Percentiles rank a stretch among this genome's conserved stretches.
These are phyloP conservation scores for Gracilariopsis chorda DNA, from an alignment of 23 red algal genomes.

Conservation along the genomic window DNA sequence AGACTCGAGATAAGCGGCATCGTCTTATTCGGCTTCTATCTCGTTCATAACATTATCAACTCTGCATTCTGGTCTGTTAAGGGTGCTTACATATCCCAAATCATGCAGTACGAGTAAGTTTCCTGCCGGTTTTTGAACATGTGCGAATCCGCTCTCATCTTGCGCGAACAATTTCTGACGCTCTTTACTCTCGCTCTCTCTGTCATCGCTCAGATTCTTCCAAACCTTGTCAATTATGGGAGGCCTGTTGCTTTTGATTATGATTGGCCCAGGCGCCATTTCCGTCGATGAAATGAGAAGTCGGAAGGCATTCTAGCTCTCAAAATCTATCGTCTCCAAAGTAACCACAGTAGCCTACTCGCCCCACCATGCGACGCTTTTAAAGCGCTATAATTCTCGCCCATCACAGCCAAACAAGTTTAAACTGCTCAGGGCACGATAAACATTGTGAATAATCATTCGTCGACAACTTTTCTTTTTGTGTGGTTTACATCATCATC, in stretches of 20 bases:
- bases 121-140: no score
- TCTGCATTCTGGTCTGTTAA: constrained; percentile 92
- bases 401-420: background rate
- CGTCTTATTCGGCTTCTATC: constrained; percentile 85
- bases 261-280: constrained; percentile 84
- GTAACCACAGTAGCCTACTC: constrained; percentile 9
- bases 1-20: constrained; percentile 76
- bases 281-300: constrained; percentile 86
- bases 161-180: no score
- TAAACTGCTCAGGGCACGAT: background rate
- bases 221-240: constrained; percentile 99
- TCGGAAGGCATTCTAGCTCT: constrained; percentile 66
- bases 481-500: no score
- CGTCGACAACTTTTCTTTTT: no score
- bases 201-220: constrained; percentile 65
- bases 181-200: no score
- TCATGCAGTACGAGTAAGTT: constrained; percentile 93
- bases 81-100: constrained; percentile 73
- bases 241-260: constrained; percentile 84
- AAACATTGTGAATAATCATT: no score
- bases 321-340: background rate
- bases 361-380: background rate
- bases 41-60: constrained; percentile 91
- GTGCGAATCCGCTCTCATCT: background rate
- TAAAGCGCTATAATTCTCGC: background rate